Evolutionary conservation across 179 eudicot species (phyloP).

Genomic region (Beta macrorhiza): DNA sequence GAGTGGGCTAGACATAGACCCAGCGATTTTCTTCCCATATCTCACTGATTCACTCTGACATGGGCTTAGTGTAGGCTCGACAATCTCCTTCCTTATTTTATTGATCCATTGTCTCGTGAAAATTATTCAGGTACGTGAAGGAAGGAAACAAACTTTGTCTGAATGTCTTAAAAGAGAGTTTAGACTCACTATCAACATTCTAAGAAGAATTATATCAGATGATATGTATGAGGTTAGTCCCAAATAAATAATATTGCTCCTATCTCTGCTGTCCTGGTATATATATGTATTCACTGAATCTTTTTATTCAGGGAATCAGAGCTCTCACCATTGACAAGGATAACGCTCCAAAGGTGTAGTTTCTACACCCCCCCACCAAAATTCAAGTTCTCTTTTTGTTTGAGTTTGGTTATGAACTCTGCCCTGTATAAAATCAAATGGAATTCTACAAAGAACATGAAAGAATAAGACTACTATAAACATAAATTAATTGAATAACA

Average conservation of each 20-base stretch:
- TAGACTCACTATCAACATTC: constrained; percentile 73
- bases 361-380: too few species aligned
- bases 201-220: constrained; percentile 56
- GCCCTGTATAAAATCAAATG: not conserved
- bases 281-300: constrained; percentile 3
- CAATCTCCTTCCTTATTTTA: not conserved
- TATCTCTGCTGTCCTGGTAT: not conserved
- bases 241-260: not conserved
- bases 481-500: not conserved
- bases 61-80: not conserved
- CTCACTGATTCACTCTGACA: not conserved
- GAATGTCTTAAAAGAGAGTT: constrained; percentile 90
- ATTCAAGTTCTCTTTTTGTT: not conserved
- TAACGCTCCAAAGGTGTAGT: constrained; percentile 74
- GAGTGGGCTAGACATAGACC: too few species aligned
- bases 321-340: constrained; percentile 95
- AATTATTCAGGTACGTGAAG: constrained; percentile 70
- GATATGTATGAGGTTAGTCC: constrained; percentile 85
- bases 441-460: not conserved
- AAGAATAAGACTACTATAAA: not conserved
- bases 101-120: not conserved
- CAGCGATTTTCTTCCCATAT: not conserved
- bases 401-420: not conserved
- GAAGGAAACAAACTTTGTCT: constrained; percentile 60
- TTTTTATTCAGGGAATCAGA: constrained; percentile 63